Conservation (phyloP, 2,329 filamentous ascomycete genomes). For the Xylaria sp. region DNA sequence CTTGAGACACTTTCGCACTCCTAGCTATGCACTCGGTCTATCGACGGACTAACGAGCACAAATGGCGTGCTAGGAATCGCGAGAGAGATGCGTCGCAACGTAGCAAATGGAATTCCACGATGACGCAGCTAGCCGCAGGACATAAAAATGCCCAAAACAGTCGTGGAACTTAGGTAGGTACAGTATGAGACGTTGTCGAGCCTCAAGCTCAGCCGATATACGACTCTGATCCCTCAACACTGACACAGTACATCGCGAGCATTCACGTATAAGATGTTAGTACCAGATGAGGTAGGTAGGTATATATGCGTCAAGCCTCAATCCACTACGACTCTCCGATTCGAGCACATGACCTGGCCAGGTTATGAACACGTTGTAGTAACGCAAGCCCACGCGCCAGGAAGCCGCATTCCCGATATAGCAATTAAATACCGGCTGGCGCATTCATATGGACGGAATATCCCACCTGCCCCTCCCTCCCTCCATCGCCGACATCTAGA, state of each 20-base stretch:
- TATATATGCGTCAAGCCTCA: neutral
- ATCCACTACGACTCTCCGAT: neutral
- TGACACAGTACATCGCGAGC: neutral
- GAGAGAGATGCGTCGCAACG: neutral
- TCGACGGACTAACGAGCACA: too few species aligned
- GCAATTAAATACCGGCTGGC: constrained; percentile 14
- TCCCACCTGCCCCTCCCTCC: neutral
- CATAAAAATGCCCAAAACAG: too few species aligned
- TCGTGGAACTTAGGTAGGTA: neutral
- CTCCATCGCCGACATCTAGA: neutral
- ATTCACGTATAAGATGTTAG: neutral
- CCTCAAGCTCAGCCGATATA: neutral
- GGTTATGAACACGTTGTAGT: constrained; percentile 30
- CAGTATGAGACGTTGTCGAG: neutral
- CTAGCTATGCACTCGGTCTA: neutral
- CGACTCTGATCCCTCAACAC: neutral
- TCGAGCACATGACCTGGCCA: constrained; percentile 10
- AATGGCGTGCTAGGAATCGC: neutral
- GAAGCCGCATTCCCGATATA: constrained; percentile 11
- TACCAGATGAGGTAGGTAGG: neutral
- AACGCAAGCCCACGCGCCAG: neutral
- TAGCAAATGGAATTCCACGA: neutral
- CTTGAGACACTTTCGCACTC: neutral
- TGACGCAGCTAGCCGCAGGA: neutral
- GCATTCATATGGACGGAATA: neutral